Evolutionary conservation across 345 rosid genomes (phyloP).

Genomic region (Eucalyptus camaldulensis): DNA sequence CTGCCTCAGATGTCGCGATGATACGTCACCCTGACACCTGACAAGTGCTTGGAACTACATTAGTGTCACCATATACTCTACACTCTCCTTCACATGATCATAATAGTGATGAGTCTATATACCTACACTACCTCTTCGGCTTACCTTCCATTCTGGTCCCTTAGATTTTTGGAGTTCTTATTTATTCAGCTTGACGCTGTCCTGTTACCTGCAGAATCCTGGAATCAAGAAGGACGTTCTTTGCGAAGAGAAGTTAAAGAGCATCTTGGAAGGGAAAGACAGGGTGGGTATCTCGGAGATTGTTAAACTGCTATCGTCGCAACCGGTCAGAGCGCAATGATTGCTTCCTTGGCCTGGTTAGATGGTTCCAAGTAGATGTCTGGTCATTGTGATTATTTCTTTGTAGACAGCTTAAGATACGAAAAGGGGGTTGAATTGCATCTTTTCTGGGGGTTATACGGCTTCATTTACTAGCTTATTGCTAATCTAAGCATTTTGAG

Average conservation of each 20-base stretch:
- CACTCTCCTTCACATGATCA: background rate
- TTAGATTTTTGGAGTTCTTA: background rate
- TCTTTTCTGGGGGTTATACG: background rate
- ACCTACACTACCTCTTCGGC: background rate
- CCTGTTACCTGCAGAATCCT: constrained; percentile 15
- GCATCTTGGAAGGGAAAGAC: constrained; percentile 25
- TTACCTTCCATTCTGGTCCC: background rate
- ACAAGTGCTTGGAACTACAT: background rate
- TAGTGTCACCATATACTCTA: background rate
- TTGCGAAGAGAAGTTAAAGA: constrained; percentile 21
- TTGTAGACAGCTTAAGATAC: background rate
- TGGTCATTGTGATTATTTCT: background rate
- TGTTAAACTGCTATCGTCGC: constrained; percentile 18
- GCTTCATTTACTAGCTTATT: background rate
- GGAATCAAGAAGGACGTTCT: constrained; percentile 17
- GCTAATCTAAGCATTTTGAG: background rate
- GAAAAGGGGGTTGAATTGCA: background rate
- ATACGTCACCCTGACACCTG: background rate
- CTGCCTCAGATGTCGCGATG: background rate
- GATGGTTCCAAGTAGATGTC: background rate
- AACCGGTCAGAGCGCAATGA: constrained; percentile 5
- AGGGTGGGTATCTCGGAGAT: constrained; percentile 21
- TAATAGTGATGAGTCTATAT: background rate
- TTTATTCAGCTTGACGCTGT: background rate
- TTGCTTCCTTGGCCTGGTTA: background rate